Evolutionary conservation across 2,329 filamentous ascomycete species (phyloP), one percentile per base, ranked within the genome.

Genomic region (Talaromyces pinophilus): DNA sequence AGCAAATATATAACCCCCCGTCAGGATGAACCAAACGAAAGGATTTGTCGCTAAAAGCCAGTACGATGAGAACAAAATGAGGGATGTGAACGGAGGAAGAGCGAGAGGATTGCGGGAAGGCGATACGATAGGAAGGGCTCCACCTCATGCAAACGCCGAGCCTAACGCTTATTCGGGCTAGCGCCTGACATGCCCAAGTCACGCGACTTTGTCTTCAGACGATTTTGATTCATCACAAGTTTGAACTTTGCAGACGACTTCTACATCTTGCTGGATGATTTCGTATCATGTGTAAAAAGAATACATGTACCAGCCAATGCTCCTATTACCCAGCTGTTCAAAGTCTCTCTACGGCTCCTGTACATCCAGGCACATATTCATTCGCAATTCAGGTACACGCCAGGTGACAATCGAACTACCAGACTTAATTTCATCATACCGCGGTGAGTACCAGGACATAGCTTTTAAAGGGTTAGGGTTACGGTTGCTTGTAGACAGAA

Each of bases 141-240:
- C 52, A n/a, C 50, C 30, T 33, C 6, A 35, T 7, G 38, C 17
- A 35, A 55, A 33, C 28, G 52, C 52, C 30, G 28, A 22, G 17
- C 4, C 28, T 33, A 35, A 2, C 3, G 11, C 33, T 19, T 38
- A 38, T 57, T 57, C 11, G 54, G 54, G 11, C 19, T 40, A 57
- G 54, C 38, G 54, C 30, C n/a, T 57, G 2, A 5, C 4, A 25
- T 13, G 15, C 17, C 30, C 30, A 19, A 25, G 54, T 57, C 54
- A 57, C 54, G 33, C 54, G 54, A 38, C n/a, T 57, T 55, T 57
- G 33, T 57, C 33, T 38, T 22, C n/a, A 57, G 52, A 57, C 19
- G 52, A 57, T 57, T 33, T 30, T 11, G 25, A n/a, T 54, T 13
- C 50, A 54, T 54, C 25, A 33, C 19, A 10, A 50, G 46, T 50